Percentiles rank a stretch among this genome's conserved stretches.
Conservation (phyloP, 2,329 filamentous ascomycete genomes). For the Graphiopsis chlorocephala region DNA sequence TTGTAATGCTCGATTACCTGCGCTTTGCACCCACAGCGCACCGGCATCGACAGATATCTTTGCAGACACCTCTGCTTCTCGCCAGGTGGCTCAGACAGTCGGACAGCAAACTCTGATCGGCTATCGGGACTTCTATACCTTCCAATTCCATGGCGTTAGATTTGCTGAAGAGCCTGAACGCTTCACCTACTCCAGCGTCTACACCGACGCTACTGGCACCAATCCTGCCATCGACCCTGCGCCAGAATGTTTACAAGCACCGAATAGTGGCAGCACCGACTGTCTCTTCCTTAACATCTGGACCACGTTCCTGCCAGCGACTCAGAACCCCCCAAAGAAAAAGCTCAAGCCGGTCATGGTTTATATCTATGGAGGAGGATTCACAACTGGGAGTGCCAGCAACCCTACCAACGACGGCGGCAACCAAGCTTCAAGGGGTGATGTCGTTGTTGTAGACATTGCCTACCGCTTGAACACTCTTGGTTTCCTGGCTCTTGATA, state of each 20-base stretch:
- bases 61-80: slow-evolving; percentile 20
- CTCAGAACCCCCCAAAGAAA: slow-evolving; percentile 18
- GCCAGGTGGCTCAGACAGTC: slow-evolving; percentile 22
- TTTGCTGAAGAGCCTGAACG: slow-evolving; percentile 23
- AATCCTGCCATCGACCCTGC: slow-evolving; percentile 19
- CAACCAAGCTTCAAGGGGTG: slow-evolving; percentile 46
- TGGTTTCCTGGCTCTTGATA: slow-evolving; percentile 36
- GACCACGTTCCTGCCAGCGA: slow-evolving; percentile 35
- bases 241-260: slow-evolving; percentile 20
- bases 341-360: slow-evolving; percentile 48
- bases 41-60: slow-evolving; percentile 21
- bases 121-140: slow-evolving; percentile 23
- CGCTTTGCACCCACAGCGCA: slow-evolving; percentile 26
- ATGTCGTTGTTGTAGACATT: slow-evolving; percentile 43
- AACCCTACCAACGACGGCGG: slow-evolving; percentile 47
- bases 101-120: slow-evolving; percentile 22
- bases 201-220: slow-evolving; percentile 17
- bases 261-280: slow-evolving; percentile 28
- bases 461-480: slow-evolving; percentile 43
- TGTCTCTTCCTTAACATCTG: slow-evolving; percentile 43
- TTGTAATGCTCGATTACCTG: slow-evolving; percentile 16
- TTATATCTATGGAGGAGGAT: slow-evolving; percentile 47
- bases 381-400: slow-evolving; percentile 42
- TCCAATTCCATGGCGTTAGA: slow-evolving; percentile 22
- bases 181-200: slow-evolving; percentile 22